Base-by-base conservation (phyloP, 768 basidiomycete species). In the Naganishia vishniacii region DNA sequence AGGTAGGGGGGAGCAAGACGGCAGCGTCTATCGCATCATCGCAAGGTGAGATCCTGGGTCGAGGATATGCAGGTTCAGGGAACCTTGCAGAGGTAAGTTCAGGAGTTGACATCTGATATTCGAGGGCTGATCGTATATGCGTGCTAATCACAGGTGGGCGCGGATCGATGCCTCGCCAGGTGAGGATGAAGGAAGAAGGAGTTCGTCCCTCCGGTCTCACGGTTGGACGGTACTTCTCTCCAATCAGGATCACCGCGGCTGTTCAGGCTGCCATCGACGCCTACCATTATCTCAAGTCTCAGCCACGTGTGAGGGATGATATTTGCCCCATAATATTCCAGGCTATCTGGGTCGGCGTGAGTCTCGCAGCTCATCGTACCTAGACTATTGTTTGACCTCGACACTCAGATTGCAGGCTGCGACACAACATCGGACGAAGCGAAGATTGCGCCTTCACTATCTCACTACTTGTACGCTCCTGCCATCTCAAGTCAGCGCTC, bases 51-150 rank as follows among this genome's bases (percentile, higher is more conserved):
- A 82, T 89, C 69, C 64, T 89, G 46, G 86, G 85, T 0, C 85
- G 86, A 46, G 88, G 84, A 1, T 75, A 80, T 18, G 85, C 84
- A 8, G 89, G 89, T 1, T 87, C 88, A 0, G 91, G 90, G 69
- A 94, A 94, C 77, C 88, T 88, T 77, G 82, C 88, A 25, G 89
- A 89, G 78, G 84, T 90, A 70, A 81, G 85, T 32, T 71, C 83
- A 18, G n/a, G 77, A 82, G n/a, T 23, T 56, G 6, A 25, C 37
- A 23, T 20, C 15, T n/a, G 5, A 25, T 40, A n/a, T 34, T 8
- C 32, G 2, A 37, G n/a, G 42, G 9, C 42, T 44, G 42, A 44
- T 49, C 32, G 15, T 12, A 2, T 3, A 20, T 34, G 13, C 13
- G 2, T 3, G 13, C 23, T 9, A 2, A 9, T 18, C 12, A 56